A percentile compares a stretch with the other conserved stretches of the same genome.
Conservation (phyloP, 495 filamentous ascomycete species). For the Echria macrotheca region DNA sequence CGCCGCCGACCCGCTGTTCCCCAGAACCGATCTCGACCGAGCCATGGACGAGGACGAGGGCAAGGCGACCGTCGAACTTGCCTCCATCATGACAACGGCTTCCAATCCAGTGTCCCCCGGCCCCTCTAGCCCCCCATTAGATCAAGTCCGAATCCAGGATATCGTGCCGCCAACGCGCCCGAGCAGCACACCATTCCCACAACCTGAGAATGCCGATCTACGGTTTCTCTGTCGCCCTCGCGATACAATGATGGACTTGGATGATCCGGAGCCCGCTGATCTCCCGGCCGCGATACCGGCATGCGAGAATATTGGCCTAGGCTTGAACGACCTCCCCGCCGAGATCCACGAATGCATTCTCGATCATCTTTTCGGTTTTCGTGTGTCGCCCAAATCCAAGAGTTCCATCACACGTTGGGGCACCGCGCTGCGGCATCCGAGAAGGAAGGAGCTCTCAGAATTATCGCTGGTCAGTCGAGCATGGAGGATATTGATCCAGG, state of each 20-base stretch:
- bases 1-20: conserved; percentile 23
- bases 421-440: conserved; percentile 59
- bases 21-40: conserved; percentile 21
- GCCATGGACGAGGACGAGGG: conserved; percentile 35
- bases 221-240: conserved; percentile 35
- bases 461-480: conserved; percentile 55
- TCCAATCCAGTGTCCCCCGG: conserved; percentile 50
- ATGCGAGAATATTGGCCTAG: conserved; percentile 31
- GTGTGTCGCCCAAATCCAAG: conserved; percentile 51
- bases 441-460: conserved; percentile 59
- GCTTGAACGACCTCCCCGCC: conserved; percentile 54
- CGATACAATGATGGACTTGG: conserved; percentile 21
- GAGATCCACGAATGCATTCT: conserved; percentile 69
- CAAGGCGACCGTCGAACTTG: conserved; percentile 38
- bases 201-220: conserved; percentile 42
- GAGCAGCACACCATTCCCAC: conserved; percentile 52
- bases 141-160: conserved; percentile 39
- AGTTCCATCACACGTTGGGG: conserved; percentile 54
- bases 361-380: conserved; percentile 62
- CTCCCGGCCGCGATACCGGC: conserved; percentile 20
- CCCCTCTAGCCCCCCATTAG: conserved; percentile 47
- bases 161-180: conserved; percentile 49
- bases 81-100: conserved; percentile 46
- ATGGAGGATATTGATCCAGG: conserved; percentile 62
- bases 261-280: conserved; percentile 19